Conservation (phyloP, 441 rosid genomes). For the Euphorbia schlechtendalii region DNA sequence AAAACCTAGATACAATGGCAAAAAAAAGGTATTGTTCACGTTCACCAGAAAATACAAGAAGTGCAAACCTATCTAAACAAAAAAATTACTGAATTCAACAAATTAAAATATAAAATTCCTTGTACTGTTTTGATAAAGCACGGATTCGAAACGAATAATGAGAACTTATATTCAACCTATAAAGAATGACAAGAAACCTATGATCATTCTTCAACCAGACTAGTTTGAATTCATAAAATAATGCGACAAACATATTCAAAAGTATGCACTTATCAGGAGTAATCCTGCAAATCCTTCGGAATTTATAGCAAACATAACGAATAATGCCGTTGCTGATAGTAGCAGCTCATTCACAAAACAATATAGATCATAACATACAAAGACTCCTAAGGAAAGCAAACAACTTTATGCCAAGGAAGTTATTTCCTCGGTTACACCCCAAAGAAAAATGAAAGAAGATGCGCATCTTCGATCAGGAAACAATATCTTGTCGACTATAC, state of each 20-base stretch:
- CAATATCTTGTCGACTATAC: background rate
- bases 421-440: background rate
- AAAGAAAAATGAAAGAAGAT: background rate
- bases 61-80: background rate
- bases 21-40: background rate
- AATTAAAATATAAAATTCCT: too few species aligned
- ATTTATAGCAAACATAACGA: background rate
- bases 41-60: background rate
- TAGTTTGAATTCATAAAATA: background rate
- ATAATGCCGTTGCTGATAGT: background rate
- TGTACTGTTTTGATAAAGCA: background rate
- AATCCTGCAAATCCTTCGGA: background rate
- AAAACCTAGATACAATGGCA: background rate
- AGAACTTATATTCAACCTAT: too few species aligned
- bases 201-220: background rate
- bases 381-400: background rate
- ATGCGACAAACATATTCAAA: background rate
- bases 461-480: background rate
- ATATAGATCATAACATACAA: background rate
- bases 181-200: constrained; percentile 4
- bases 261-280: background rate
- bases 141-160: background rate
- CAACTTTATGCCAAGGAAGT: background rate
- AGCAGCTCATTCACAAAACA: background rate
- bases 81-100: background rate